Percentiles rank a stretch among this genome's conserved stretches.
These are phyloP conservation scores for Magnaporthiopsis poae DNA, from an alignment of 2,329 filamentous ascomycete genomes.

Conservation along the genomic window DNA sequence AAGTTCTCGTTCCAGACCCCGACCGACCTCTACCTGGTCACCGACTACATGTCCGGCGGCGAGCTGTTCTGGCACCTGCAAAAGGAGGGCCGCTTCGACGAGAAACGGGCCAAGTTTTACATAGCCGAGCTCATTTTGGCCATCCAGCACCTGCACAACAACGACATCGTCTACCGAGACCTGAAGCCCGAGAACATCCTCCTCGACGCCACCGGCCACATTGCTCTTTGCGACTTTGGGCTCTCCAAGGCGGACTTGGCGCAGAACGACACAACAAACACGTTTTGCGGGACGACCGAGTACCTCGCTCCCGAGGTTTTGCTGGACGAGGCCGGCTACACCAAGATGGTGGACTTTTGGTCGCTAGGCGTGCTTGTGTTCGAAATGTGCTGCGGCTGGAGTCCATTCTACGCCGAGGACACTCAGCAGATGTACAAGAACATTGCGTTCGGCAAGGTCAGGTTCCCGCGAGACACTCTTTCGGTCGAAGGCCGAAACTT, in stretches of 20 bases:
- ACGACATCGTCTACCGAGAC: constrained; percentile 96
- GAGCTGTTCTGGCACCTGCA: constrained; percentile 98
- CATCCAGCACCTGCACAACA: constrained; percentile 86
- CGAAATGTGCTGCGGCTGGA: constrained; percentile 99
- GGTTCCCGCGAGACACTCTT: constrained; percentile 88
- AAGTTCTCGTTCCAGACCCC: constrained; percentile 99
- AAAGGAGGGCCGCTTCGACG: constrained; percentile 90
- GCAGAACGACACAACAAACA: constrained; percentile 96
- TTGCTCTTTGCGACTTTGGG: constrained; percentile 94
- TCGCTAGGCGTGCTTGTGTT: constrained; percentile 94
- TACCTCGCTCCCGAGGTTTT: constrained; percentile 93
- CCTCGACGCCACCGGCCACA: constrained; percentile 92
- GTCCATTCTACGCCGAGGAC: constrained; percentile 95
- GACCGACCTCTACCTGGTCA: constrained; percentile 93
- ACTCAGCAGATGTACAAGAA: constrained; percentile 99
- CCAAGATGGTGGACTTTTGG: constrained; percentile 99
- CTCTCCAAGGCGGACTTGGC: constrained; percentile 94
- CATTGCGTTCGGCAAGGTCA: constrained; percentile 96
- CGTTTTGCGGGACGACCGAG: constrained; percentile 95
- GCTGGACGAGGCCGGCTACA: constrained; percentile 92
- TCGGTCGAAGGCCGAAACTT: constrained; percentile 94
- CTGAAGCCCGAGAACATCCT: constrained; percentile 97
- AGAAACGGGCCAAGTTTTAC: constrained; percentile 94
- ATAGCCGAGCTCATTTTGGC: constrained; percentile 95
- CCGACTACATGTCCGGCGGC: constrained; percentile 97